Evolutionary conservation across 1,139 yeast genomes (phyloP), one percentile per base, ranked within the genome.

Genomic region (Zygotorulaspora mrakii): DNA sequence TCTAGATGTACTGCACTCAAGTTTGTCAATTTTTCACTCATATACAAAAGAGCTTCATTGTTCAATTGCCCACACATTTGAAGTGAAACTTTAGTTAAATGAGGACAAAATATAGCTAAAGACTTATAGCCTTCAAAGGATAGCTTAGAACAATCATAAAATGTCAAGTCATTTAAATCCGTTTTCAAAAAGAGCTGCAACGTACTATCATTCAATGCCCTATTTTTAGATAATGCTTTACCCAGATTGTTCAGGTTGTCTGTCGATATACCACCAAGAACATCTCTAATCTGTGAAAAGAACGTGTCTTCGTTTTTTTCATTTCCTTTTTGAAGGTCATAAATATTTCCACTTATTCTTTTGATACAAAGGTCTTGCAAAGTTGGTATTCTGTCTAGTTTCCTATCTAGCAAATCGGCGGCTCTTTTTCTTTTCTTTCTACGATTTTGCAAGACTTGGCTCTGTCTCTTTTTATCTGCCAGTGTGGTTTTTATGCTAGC

Each of bases 41-140:
- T 77, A 55, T 85, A 82, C 16, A 68, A 59, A 45, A 91, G 61
- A 43, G 85, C 82, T 49, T 82, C 88, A 59, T 85, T 85, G 52
- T 82, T 88, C 27, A 91, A 66, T 53, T 85, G 94, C 2, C 98
- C 98, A 67, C 97, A 91, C 96, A 88, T 89, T 45, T 79, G 79
- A 34, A 91, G 67, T 0, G 82, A 82, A 29, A 91, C 63, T 2
- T 71, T 65, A 49, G 76, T 79, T 3, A 91, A 49, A 27, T 80
- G 70, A 0, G 96, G 96, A 50, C 96, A 85, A 58, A 67, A 83
- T 0, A 95, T 71, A 0, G 89, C 89, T 31, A 91, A 77, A 50
- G 79, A 73, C 50, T 75, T 74, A 43, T 82, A 72, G 0, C 94
- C 75, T 48, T 76, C 82, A 29, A 74, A 71, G 23, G 77, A 76